Conservation (phyloP, 148 eudicot genomes). For the Heliosperma pusillum region DNA sequence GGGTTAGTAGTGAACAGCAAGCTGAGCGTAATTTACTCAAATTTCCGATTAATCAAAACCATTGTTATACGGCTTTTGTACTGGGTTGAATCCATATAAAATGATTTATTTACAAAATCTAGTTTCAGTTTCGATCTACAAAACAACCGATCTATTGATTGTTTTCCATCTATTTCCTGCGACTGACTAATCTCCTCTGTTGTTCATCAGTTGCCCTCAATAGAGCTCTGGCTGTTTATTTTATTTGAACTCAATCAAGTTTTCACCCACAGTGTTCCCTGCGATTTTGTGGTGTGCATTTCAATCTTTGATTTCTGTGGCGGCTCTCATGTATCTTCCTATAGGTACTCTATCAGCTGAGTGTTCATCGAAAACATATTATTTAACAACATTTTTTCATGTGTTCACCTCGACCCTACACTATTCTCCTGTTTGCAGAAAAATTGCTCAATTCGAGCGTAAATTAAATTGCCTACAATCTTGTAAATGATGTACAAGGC, state of each 20-base stretch:
- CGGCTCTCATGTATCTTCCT: neutral
- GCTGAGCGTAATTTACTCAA: neutral
- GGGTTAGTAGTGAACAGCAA: neutral
- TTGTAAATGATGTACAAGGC: constrained; percentile 34
- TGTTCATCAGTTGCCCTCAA: neutral
- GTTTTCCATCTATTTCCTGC: neutral
- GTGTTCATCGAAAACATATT: constrained; percentile 2
- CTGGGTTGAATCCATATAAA: neutral
- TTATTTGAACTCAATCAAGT: neutral
- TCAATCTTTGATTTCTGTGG: neutral
- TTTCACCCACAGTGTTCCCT: neutral
- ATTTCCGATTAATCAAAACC: neutral
- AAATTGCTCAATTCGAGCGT: constrained; percentile 40
- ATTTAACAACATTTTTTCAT: constrained; percentile 18
- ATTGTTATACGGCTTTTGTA: neutral
- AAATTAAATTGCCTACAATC: constrained; percentile 29
- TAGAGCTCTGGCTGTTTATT: neutral
- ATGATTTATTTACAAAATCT: neutral
- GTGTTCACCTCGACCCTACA: constrained; percentile 15
- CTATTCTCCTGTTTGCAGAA: constrained; percentile 25
- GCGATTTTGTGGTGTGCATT: neutral
- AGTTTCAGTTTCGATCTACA: neutral
- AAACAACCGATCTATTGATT: neutral
- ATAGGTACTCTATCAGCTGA: constrained; percentile 1
- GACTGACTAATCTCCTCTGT: neutral